A percentile compares a stretch with the other conserved stretches of the same genome.
Conservation (phyloP, 2,329 filamentous ascomycete species). For the Paraphaeosphaeria minitans region DNA sequence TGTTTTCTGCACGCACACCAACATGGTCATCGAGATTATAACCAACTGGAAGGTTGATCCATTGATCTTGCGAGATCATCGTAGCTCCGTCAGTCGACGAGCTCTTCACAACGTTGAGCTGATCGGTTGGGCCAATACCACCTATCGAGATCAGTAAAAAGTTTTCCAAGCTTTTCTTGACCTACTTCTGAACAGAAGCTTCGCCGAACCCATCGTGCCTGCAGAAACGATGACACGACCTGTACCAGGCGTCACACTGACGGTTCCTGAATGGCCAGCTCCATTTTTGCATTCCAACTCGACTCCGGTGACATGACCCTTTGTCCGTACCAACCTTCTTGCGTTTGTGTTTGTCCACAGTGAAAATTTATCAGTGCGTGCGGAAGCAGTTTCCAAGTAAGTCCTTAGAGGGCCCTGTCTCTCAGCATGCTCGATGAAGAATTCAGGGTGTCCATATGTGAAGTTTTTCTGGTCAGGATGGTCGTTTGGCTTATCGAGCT, state of each 20-base stretch:
- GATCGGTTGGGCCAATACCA: slow-evolving; percentile 66
- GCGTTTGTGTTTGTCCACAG: slow-evolving; percentile 68
- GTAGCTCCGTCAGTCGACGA: slow-evolving; percentile 47
- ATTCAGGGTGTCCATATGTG: slow-evolving; percentile 62
- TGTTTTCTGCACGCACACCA: slow-evolving; percentile 41
- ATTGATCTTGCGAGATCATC: slow-evolving; percentile 49
- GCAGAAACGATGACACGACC: slow-evolving; percentile 70
- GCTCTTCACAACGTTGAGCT: slow-evolving; percentile 49
- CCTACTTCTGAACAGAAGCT: slow-evolving; percentile 65
- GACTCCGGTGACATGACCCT: slow-evolving; percentile 66
- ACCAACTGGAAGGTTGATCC: slow-evolving; percentile 56
- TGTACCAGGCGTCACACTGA: slow-evolving; percentile 61
- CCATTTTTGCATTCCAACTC: slow-evolving; percentile 60
- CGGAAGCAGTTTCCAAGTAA: slow-evolving; percentile 66
- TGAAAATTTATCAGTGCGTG: slow-evolving; percentile 63
- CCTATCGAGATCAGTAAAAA: slow-evolving; percentile 12
- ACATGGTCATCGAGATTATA: slow-evolving; percentile 56
- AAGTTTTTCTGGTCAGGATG: slow-evolving; percentile 66
- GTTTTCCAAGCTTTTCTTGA: slow-evolving; percentile 10
- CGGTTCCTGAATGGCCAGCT: slow-evolving; percentile 58
- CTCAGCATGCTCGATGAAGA: slow-evolving; percentile 68
- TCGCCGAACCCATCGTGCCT: slow-evolving; percentile 69
- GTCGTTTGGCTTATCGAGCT: slow-evolving; percentile 61
- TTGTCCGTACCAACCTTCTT: slow-evolving; percentile 65
- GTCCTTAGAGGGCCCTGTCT: slow-evolving; percentile 71